Percentiles rank a stretch among this genome's conserved stretches.
phyloP scores from a whole-genome alignment of 345 rosid species.

The Xanthoceras sorbifolium region DNA sequence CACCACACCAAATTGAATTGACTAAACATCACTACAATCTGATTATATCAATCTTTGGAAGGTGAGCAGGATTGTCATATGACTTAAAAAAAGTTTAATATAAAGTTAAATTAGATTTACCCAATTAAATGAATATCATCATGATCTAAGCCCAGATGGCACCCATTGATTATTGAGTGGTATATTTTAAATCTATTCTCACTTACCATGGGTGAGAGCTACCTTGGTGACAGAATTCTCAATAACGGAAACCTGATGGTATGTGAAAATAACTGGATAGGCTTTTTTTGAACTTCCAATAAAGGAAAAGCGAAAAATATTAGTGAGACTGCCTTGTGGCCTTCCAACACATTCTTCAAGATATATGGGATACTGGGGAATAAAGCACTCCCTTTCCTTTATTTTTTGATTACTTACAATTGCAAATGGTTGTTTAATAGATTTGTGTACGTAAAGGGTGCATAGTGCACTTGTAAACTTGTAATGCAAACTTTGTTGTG shows the following conservation, averaged over 20 bases:
- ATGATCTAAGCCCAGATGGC: background rate
- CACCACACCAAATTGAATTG: constrained; percentile 28
- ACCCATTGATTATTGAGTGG: background rate
- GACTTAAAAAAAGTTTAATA: background rate
- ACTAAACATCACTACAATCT: constrained; percentile 19
- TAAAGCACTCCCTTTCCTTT: no score
- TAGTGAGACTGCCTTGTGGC: no score
- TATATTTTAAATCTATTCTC: background rate
- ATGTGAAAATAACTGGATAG: background rate
- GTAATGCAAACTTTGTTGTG: background rate
- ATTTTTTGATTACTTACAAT: background rate
- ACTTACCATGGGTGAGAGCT: background rate
- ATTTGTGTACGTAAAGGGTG: background rate
- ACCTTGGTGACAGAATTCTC: background rate
- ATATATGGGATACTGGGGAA: no score
- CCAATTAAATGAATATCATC: background rate
- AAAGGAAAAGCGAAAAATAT: background rate
- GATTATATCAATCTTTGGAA: constrained; percentile 13
- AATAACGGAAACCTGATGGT: background rate
- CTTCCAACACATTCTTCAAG: no score
- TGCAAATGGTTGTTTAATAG: background rate
- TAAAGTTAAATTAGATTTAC: background rate
- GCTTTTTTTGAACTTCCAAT: background rate
- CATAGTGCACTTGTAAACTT: background rate
- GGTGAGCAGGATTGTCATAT: constrained; percentile 18